Evolutionary conservation across 108 stramenopile genomes (phyloP), one percentile per base, ranked within the genome.

Genomic region (Chaetoceros tenuissimus): DNA sequence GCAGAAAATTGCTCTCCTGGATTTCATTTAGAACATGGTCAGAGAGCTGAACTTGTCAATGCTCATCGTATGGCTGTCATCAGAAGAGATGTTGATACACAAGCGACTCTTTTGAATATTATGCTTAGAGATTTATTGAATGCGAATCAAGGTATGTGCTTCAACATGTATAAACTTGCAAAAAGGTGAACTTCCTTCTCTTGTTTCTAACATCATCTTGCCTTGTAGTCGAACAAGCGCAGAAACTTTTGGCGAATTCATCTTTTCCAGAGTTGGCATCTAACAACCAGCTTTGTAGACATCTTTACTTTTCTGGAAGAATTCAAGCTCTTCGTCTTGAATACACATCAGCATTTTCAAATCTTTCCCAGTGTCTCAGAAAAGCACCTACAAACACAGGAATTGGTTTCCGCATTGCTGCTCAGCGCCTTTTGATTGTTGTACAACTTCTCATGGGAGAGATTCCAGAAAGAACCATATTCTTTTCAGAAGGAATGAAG

Each of bases 401-500:
- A 2, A 57, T 89, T 18, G 98, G 94, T 29, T 98, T 98, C 64
- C 79, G 86, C 25, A 78, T 91, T 44, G 71, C 88, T 49, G 86
- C 79, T 13, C 93, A 95, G 47, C 77, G 93, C 24, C 81, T 94
- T 19, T 65, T 84, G 45, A 68, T 94, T 24, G 77, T 96, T 0
- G 95, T 95, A 2, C 95, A 97, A 71, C 80, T 97, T 24, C 88
- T 99, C 57, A 94, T 96, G 86, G 98, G 98, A 24, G 96, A 97
- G 53, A 92, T 97, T 51, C 98, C 98, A 3, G 94, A 96, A 40
- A 76, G 96, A 16, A 61, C 71, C 58, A 72, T 85, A 19, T 91
- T 94, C 62, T 68, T 67, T 27, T 71, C 68, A 20, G 76, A 84
- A 18, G 90, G 82, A 7, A 88, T 95, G 84, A 59, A 69, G 48